phyloP scores from a whole-genome alignment of 768 basidiomycete genomes.

The Gymnopilus dilepis region DNA sequence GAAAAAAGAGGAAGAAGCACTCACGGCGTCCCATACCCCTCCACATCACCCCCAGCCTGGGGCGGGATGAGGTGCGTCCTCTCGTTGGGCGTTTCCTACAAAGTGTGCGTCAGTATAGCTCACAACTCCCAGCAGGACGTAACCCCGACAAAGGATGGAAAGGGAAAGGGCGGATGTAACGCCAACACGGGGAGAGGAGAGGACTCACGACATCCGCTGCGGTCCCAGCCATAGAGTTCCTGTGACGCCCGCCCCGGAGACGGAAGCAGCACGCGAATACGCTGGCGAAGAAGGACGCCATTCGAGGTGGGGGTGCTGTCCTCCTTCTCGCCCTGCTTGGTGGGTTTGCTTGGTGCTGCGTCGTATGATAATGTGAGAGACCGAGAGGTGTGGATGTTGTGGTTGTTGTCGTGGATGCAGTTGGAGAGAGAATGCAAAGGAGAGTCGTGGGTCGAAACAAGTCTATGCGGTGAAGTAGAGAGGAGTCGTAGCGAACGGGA shows the following conservation, averaged over 20 bases:
- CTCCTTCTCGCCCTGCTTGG: background rate
- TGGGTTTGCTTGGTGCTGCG: background rate
- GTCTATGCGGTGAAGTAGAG: too few species aligned
- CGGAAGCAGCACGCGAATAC: constrained; percentile 8
- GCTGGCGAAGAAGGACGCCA: background rate
- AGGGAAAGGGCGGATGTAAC: too few species aligned
- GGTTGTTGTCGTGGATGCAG: too few species aligned
- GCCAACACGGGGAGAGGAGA: background rate
- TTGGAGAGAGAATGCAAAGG: too few species aligned
- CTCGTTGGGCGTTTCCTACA: constrained; percentile 25
- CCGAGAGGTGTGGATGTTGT: too few species aligned
- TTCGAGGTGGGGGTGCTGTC: too few species aligned
- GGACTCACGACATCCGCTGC: background rate
- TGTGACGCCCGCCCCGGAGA: background rate
- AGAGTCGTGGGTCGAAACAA: too few species aligned
- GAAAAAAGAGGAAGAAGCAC: constrained; percentile 12
- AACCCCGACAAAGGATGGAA: too few species aligned
- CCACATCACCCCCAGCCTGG: constrained; percentile 4
- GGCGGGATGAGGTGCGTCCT: constrained; percentile 35
- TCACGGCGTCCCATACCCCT: constrained; percentile 20
- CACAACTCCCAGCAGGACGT: too few species aligned
- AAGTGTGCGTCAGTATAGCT: background rate
- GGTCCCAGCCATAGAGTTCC: background rate
- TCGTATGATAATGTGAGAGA: too few species aligned
- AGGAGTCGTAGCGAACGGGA: too few species aligned